These are phyloP conservation scores for Colletotrichum godetiae DNA, from an alignment of 2,329 filamentous ascomycete species.

Conservation along the genomic window DNA sequence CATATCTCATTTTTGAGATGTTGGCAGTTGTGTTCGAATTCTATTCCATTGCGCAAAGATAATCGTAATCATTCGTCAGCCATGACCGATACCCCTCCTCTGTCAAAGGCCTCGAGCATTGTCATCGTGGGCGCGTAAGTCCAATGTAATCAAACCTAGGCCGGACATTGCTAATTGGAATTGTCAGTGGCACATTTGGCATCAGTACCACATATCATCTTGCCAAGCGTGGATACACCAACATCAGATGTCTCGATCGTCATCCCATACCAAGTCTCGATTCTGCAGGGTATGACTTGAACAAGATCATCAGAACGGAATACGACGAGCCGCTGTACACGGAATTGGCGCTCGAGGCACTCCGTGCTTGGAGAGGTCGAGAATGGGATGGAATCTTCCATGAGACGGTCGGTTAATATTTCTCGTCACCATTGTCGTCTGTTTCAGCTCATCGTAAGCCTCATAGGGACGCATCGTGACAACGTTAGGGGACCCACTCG, in stretches of 20 bases:
- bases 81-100: neutral
- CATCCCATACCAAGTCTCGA: conserved; percentile 28
- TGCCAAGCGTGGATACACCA: conserved; percentile 36
- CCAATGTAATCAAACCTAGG: neutral
- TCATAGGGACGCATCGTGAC: conserved; percentile 33
- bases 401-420: conserved; percentile 26
- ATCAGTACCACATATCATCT: conserved; percentile 31
- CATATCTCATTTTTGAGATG: neutral
- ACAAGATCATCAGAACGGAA: conserved; percentile 31
- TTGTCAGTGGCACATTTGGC: conserved; percentile 20
- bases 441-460: neutral
- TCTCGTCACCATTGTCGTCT: neutral
- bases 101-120: conserved; percentile 22
- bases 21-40: neutral
- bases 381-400: conserved; percentile 34
- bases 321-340: conserved; percentile 32
- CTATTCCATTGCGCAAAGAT: neutral
- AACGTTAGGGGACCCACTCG: conserved; percentile 19
- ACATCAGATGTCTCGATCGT: conserved; percentile 34
- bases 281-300: conserved; percentile 36
- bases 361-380: conserved; percentile 25
- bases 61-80: neutral
- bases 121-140: conserved; percentile 36
- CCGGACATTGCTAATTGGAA: neutral
- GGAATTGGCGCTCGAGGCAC: conserved; percentile 17